Conservation (phyloP, 495 filamentous ascomycete genomes). For the Aspergillus biplanus region DNA sequence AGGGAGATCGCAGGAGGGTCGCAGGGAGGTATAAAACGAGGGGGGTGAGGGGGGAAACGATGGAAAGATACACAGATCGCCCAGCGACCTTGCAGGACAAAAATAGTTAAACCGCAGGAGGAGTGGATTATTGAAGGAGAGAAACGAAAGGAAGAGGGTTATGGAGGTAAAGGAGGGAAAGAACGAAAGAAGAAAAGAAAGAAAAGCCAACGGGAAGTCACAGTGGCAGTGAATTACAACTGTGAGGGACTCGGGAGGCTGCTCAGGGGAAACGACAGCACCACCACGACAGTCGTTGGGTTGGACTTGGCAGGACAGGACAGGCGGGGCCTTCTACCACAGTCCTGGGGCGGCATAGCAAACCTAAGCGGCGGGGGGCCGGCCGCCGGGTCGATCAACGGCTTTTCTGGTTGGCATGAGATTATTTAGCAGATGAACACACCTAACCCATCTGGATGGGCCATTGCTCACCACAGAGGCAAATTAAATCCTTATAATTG, state of each 20-base stretch:
- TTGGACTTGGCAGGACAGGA: not conserved
- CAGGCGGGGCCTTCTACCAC: not conserved
- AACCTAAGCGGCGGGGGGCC: no score
- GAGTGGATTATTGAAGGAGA: conserved; percentile 17
- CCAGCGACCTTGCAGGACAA: conserved; percentile 41
- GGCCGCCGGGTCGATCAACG: no score
- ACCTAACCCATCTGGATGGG: no score
- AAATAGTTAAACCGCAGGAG: conserved; percentile 10
- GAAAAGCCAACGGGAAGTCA: conserved; percentile 9
- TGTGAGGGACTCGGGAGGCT: not conserved
- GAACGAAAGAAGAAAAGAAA: conserved; percentile 10
- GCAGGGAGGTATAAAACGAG: conserved; percentile 21
- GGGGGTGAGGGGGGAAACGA: conserved; percentile 22
- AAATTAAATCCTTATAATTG: not conserved
- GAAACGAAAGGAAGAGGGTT: conserved; percentile 16
- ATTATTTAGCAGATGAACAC: no score
- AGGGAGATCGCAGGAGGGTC: conserved; percentile 1
- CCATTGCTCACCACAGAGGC: not conserved
- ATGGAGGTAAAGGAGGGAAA: conserved; percentile 14
- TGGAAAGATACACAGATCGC: conserved; percentile 31
- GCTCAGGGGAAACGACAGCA: not conserved
- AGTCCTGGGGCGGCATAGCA: not conserved
- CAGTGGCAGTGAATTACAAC: not conserved
- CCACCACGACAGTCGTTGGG: conserved; percentile 3
- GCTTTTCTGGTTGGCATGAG: no score